phyloP scores from a whole-genome alignment of 352 stramenopile species.

The Pythium pyrilobum region DNA sequence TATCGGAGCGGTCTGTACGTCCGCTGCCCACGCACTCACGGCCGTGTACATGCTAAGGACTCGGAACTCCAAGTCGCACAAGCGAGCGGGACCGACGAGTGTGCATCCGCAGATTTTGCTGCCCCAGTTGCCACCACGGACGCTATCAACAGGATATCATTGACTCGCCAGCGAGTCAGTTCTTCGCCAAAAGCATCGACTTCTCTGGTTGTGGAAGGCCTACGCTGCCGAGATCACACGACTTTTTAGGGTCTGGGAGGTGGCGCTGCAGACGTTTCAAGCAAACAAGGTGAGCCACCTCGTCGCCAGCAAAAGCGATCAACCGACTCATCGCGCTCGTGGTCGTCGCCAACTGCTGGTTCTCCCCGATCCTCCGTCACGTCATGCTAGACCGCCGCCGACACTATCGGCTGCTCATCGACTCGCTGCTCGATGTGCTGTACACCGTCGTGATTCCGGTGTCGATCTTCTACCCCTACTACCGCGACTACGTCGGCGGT shows the following conservation, averaged over 20 bases:
- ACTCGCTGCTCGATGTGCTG: constrained; percentile 16
- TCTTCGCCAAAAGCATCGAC: no score
- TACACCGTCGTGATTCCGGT: constrained; percentile 15
- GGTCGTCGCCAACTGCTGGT: constrained; percentile 26
- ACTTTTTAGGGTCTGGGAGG: constrained; percentile 5
- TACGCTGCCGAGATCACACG: constrained; percentile 1
- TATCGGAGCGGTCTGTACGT: no score
- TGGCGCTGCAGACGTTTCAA: constrained; percentile 27
- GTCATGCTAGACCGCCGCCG: constrained; percentile 3
- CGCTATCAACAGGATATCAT: no score
- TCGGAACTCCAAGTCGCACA: no score
- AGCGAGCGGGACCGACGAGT: no score
- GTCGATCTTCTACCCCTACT: constrained; percentile 8
- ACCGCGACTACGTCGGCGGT: neutral
- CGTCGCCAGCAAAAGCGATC: constrained; percentile 11
- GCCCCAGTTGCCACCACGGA: no score
- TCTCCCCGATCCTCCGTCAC: constrained; percentile 13
- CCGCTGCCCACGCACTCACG: no score
- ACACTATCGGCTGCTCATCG: neutral
- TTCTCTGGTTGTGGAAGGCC: no score
- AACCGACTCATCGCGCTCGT: constrained; percentile 13
- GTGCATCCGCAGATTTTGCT: no score
- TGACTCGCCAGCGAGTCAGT: no score
- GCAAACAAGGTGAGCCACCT: constrained; percentile 17
- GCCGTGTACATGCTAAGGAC: no score